These are phyloP conservation scores for Poronia punctata DNA, from an alignment of 495 filamentous ascomycete genomes.

Conservation along the genomic window DNA sequence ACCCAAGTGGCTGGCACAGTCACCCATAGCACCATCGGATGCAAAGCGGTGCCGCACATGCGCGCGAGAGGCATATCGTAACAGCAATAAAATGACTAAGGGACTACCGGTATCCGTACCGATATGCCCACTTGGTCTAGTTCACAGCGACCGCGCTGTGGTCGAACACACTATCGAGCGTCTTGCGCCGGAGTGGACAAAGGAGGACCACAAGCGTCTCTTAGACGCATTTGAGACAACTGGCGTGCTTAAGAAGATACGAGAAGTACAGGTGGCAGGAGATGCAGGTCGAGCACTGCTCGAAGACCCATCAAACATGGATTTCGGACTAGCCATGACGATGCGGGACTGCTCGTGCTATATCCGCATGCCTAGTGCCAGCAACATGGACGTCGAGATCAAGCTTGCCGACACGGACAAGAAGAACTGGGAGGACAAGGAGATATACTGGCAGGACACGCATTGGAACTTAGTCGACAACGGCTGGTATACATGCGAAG, in stretches of 20 bases:
- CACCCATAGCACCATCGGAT: conserved; percentile 60
- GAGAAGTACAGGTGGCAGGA: conserved; percentile 39
- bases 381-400: conserved; percentile 52
- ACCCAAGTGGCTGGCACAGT: conserved; percentile 89
- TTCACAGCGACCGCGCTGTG: conserved; percentile 24
- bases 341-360: conserved; percentile 83
- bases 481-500: conserved; percentile 65
- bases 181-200: conserved; percentile 24
- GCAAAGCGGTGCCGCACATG: conserved; percentile 79
- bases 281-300: conserved; percentile 42
- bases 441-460: conserved; percentile 61
- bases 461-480: conserved; percentile 58
- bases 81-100: conserved; percentile 20
- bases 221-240: conserved; percentile 15
- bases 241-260: conserved; percentile 39
- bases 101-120: conserved; percentile 11
- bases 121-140: conserved; percentile 33
- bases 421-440: conserved; percentile 67
- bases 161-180: conserved; percentile 29
- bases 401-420: conserved; percentile 82
- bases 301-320: conserved; percentile 19
- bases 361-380: conserved; percentile 47
- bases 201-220: conserved; percentile 12
- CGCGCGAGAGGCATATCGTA: conserved; percentile 60
- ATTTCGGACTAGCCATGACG: conserved; percentile 65